Evolutionary conservation across 768 basidiomycete species (phyloP), one percentile per base, ranked within the genome.

Genomic region (Tulasnella sp.): DNA sequence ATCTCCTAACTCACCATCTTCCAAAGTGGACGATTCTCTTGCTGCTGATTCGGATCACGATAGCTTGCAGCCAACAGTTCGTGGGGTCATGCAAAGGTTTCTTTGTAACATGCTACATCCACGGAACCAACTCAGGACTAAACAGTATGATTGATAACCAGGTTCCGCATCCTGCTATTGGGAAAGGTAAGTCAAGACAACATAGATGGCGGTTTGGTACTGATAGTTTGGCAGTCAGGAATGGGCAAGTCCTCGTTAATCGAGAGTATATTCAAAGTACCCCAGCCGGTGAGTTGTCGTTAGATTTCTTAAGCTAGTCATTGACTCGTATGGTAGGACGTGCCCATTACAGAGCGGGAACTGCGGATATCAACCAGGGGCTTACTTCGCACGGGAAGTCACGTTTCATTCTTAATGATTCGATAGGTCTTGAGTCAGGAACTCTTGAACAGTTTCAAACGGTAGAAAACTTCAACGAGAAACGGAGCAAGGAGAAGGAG

Each of bases 231-330:
- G n/a, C 48, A 49, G 32, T 19, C 48, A 33, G 65, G 65, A 31
- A 55, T 59, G 0, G 65, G 65, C 4, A 66, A 66, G 56, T 63
- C 65, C 5, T 64, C 65, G 2, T 57, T 66, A 10, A 57, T 65
- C 53, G 55, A 56, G 15, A 48, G 43, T 15, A n/a, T n/a, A 53
- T 62, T 64, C 58, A 59, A 58, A 12, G 55, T 63, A 25, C 42
- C 58, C 5, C 57, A 56, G 22, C 60, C 60, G 15, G 43, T 45
- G 16, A 7, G 43, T 16, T n/a, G 43, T 7, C 27, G 24, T 6
- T 9, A 12, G 15, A 15, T 9, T 8, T 24, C 47, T 56, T 20
- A 35, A n/a, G n/a, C n/a, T n/a, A n/a, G 33, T 31, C 20, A 29
- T 24, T 16, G 37, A 46, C 10, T 6, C 16, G 6, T 16, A 12